Conservation (phyloP, 1,284 basidiomycete species). For the Tylopilus sp. region DNA sequence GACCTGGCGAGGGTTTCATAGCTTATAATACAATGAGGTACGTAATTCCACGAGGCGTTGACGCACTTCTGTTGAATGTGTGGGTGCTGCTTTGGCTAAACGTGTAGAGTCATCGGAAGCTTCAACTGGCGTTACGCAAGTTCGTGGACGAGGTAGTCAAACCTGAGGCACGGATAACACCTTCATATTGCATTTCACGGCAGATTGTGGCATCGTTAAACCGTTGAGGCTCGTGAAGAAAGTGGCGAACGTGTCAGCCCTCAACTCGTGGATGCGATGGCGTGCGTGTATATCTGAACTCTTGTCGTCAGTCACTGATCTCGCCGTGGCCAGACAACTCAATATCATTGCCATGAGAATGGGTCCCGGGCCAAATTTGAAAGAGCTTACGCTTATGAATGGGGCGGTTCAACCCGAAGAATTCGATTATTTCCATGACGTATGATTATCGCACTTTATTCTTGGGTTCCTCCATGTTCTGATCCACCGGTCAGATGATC, state of each 20-base stretch:
- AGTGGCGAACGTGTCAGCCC: slow-evolving; percentile 51
- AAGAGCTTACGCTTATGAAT: slow-evolving; percentile 70
- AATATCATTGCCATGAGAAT: slow-evolving; percentile 80
- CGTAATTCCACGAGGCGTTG: neutral
- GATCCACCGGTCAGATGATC: slow-evolving; percentile 28
- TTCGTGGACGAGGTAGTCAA: slow-evolving; percentile 42
- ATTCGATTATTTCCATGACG: slow-evolving; percentile 74
- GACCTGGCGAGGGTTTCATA: slow-evolving; percentile 69
- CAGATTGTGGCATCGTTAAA: neutral
- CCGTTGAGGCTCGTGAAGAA: slow-evolving; percentile 45
- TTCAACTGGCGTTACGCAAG: slow-evolving; percentile 38
- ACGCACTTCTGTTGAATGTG: neutral
- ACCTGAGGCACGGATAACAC: slow-evolving; percentile 40
- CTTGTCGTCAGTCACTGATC: neutral
- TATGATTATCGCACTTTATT: slow-evolving; percentile 18
- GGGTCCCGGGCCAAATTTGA: slow-evolving; percentile 71
- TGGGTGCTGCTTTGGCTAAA: neutral
- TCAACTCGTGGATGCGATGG: slow-evolving; percentile 44
- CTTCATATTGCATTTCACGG: neutral
- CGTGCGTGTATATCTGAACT: slow-evolving; percentile 33
- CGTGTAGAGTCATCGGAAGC: slow-evolving; percentile 36
- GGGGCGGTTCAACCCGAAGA: slow-evolving; percentile 8
- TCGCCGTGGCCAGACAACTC: slow-evolving; percentile 36
- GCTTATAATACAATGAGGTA: slow-evolving; percentile 68
- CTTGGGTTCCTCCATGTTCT: neutral